Percentiles rank a stretch among this genome's conserved stretches.
These are phyloP conservation scores for Neurospora pannonica DNA, from an alignment of 495 filamentous ascomycete genomes.

Conservation along the genomic window DNA sequence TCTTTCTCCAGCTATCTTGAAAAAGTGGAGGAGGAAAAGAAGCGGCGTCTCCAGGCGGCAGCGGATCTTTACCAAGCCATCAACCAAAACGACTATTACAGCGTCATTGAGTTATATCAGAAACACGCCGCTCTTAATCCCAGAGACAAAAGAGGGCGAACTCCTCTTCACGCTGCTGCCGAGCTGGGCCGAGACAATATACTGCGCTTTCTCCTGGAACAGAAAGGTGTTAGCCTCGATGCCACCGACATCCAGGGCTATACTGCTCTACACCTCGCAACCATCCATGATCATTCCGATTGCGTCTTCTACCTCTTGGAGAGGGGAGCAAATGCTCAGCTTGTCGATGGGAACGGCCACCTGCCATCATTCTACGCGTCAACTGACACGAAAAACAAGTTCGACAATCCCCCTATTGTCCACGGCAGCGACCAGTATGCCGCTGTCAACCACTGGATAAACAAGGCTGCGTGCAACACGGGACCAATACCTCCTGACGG, in stretches of 20 bases:
- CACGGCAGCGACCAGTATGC: background rate
- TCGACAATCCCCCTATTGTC: constrained; percentile 3
- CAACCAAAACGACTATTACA: background rate
- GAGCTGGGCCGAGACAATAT: background rate
- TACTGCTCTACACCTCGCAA: constrained; percentile 2
- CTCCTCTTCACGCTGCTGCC: constrained; percentile 1
- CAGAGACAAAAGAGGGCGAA: background rate
- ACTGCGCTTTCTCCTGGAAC: background rate
- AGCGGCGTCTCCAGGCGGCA: background rate
- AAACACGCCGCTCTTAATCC: background rate
- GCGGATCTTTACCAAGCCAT: background rate
- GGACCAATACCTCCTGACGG: background rate
- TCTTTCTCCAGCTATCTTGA: background rate
- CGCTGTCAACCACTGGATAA: background rate
- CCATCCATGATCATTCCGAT: background rate
- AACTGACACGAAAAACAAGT: background rate
- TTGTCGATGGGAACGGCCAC: constrained; percentile 5
- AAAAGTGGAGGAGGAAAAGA: background rate
- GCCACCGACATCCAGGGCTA: background rate
- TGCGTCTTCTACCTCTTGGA: background rate
- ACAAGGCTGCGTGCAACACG: background rate
- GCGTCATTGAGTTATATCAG: background rate
- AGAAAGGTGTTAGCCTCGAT: background rate
- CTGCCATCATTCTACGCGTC: constrained; percentile 2
- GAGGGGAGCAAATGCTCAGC: background rate